Evolutionary conservation across 768 basidiomycete genomes (phyloP), one percentile per base, ranked within the genome.

Genomic region (Suillus variegatus): DNA sequence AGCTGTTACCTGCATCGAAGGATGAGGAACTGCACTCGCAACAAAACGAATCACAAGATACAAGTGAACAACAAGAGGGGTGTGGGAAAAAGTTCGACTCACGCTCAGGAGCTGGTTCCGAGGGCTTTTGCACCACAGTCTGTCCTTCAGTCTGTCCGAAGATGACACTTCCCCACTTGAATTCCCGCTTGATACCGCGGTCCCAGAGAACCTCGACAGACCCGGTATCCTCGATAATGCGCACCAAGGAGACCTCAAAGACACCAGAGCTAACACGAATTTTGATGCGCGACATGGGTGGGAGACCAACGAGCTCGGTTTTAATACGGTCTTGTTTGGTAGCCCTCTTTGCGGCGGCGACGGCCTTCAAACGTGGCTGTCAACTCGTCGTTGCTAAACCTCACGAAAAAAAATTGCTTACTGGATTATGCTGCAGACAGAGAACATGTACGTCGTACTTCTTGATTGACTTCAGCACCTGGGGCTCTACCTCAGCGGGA

Each of bases 371-470:
- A 25, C 12, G 44, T 68, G 10, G 66, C 60, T 8, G 12, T 28
- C 44, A 64, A 65, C 7, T 66, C 18, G 38, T 13, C 60, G 4
- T 28, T 3, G 2, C 14, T 10, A 13, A 55, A 52, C 32, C 41
- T 38, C 52, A 25, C 16, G 9, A 52, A 18, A 47, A 51, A 20
- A 43, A 47, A 61, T 61, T 49, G 82, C 93, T 67, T 74, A 96
- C 95, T 10, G 95, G 95, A 71, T 97, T 98, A 73, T 98, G 96
- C 70, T 92, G 90, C 2, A 89, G 79, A 73, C 96, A 99, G 4
- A 96, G 76, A 14, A 94, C 81, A 69, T 93, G 87, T 5, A 93
- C 85, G 69, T 88, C 88, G 9, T 83, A 74, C 77, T 94, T 94
- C 80, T 81, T 88, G 73, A 95, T 86, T 36, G 84, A 79, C 76